phyloP scores from a whole-genome alignment of 768 basidiomycete genomes.

The Lactifluus pinguis region DNA sequence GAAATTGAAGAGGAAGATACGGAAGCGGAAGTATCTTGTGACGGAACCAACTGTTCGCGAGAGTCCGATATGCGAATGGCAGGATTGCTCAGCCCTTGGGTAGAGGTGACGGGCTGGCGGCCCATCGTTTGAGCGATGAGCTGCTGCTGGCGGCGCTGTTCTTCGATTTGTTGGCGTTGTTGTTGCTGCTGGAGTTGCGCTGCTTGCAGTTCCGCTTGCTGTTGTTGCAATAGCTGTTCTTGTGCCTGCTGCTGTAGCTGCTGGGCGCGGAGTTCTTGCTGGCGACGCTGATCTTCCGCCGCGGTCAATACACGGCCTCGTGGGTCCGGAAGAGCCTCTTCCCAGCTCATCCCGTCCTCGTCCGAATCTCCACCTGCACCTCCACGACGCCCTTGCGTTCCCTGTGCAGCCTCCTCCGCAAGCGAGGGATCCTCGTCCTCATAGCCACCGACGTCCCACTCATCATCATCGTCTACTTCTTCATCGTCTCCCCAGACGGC shows the following conservation, averaged over 20 bases:
- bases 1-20: slow-evolving; percentile 24
- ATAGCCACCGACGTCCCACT: slow-evolving; percentile 62
- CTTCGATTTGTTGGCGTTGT: slow-evolving; percentile 24
- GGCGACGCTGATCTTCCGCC: slow-evolving; percentile 25
- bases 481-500: slow-evolving; percentile 80
- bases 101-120: slow-evolving; percentile 10
- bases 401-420: slow-evolving; percentile 45
- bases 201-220: slow-evolving; percentile 27
- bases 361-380: slow-evolving; percentile 45
- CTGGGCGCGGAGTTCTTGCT: slow-evolving; percentile 24
- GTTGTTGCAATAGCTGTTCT: slow-evolving; percentile 16
- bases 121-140: slow-evolving; percentile 5
- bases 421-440: slow-evolving; percentile 61
- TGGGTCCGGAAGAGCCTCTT: slow-evolving; percentile 53
- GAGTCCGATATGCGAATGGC: slow-evolving; percentile 37
- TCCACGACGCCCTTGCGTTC: slow-evolving; percentile 28
- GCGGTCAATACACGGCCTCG: slow-evolving; percentile 28
- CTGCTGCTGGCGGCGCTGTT: slow-evolving; percentile 20
- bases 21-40: slow-evolving; percentile 23
- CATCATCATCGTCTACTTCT: slow-evolving; percentile 43
- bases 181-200: slow-evolving; percentile 16
- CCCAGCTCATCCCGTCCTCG: slow-evolving; percentile 79
- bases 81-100: slow-evolving; percentile 21
- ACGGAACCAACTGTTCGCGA: slow-evolving; percentile 36
- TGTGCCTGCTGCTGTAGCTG: slow-evolving; percentile 18